phyloP scores from a whole-genome alignment of 306 rosid genomes.

The Urtica urens region DNA sequence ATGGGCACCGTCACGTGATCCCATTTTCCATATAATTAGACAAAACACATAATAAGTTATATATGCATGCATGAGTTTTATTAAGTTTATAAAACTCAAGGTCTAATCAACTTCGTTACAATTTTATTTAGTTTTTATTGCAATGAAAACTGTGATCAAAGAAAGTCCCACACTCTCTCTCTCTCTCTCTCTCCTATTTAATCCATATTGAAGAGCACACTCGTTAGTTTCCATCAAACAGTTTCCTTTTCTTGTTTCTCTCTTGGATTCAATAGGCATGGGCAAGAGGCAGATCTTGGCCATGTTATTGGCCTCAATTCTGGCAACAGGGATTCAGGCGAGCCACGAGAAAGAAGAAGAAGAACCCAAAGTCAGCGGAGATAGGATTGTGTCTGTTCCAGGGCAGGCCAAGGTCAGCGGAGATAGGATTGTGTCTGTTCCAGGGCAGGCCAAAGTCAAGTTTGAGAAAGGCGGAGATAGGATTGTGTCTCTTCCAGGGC shows the following conservation, averaged over 20 bases:
- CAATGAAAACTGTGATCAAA: constrained; percentile 4
- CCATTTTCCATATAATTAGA: constrained; percentile 10
- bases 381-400: no score
- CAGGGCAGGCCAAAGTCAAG: constrained; percentile 90
- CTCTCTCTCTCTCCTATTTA: constrained; percentile 49
- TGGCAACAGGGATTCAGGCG: no score
- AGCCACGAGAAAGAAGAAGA: no score
- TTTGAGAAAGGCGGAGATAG: constrained; percentile 48
- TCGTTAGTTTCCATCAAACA: constrained; percentile 25
- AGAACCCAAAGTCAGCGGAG: no score
- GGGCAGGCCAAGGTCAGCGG: no score
- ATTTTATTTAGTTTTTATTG: not conserved
- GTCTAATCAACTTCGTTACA: constrained; percentile 1
- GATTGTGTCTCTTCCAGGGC: constrained; percentile 73
- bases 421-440: constrained; percentile 63
- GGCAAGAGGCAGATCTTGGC: constrained; percentile 26
- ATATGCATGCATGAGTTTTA: no score
- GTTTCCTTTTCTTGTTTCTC: not conserved
- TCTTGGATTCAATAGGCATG: constrained; percentile 6
- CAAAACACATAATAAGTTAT: no score
- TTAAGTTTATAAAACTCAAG: not conserved
- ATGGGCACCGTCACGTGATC: constrained; percentile 35
- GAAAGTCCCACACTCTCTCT: not conserved
- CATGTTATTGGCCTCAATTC: constrained; percentile 19
- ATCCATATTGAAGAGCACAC: constrained; percentile 29